Evolutionary conservation across 257 asterid species (phyloP).

Genomic region (Galeopsis tetrahit): DNA sequence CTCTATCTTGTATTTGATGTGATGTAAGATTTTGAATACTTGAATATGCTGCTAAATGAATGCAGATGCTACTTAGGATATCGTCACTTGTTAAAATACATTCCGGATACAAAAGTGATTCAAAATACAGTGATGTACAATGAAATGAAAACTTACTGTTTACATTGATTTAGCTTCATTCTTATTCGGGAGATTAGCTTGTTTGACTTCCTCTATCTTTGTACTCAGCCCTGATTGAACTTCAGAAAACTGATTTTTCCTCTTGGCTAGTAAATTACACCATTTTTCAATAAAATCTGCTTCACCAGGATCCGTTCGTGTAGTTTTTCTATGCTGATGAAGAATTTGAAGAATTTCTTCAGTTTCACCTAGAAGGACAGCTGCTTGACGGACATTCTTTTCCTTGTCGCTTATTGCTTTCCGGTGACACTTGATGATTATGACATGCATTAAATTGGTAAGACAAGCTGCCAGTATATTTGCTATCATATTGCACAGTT

Average conservation of each 20-base stretch:
- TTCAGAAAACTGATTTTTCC: neutral
- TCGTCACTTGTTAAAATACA: neutral
- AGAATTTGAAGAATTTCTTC: constrained; percentile 45
- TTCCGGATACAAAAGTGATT: neutral
- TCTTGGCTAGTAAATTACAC: constrained; percentile 32
- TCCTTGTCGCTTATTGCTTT: constrained; percentile 38
- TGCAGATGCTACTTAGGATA: neutral
- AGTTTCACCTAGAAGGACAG: constrained; percentile 44
- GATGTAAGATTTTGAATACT: neutral
- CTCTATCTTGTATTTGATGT: neutral
- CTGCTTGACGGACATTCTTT: constrained; percentile 42
- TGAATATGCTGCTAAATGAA: neutral
- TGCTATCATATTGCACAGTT: constrained; percentile 41
- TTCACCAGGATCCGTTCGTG: constrained; percentile 30
- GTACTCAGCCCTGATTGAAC: neutral
- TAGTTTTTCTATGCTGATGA: constrained; percentile 31
- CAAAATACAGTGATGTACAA: neutral
- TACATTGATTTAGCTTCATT: neutral
- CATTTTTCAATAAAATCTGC: constrained; percentile 38
- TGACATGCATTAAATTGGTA: constrained; percentile 40
- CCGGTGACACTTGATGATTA: constrained; percentile 44
- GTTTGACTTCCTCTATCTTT: neutral
- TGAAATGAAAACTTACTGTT: neutral
- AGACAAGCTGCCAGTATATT: constrained; percentile 51
- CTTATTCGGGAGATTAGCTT: neutral